Base-by-base conservation (phyloP, 2,329 filamentous ascomycete genomes). In the Aureobasidium uvarum region DNA sequence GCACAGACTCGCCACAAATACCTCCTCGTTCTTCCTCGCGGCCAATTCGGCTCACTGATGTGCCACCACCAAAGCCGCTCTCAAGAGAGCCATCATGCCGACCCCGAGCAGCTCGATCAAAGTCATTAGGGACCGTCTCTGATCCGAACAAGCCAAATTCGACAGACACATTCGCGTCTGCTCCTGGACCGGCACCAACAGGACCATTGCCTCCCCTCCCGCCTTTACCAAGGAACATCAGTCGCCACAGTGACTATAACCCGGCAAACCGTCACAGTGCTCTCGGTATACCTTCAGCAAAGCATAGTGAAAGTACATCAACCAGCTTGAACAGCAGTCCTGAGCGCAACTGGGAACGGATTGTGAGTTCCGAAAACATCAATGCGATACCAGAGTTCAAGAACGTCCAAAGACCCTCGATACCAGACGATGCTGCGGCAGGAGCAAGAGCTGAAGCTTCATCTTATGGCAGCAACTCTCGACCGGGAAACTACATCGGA, bases 141-240 rank as follows among this genome's bases (percentile, higher is more conserved):
- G 66, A 64, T 16, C 63, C 67, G 4, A 51, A 68, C 67, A 10
- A 70, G 68, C 54, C 58, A n/a, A 65, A 66, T 14, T 66, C 68
- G n/a, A 58, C 71, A 5, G 68, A 69, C 31, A 62, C 62, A 6
- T 48, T 65, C 51, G 48, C 38, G 25, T 46, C 56, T 46, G 23
- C 43, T 33, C 64, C 71, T 10, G 77, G 77, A n/a, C 71, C 72
- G 48, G 77, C 76, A 8, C 79, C 79, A 13, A 75, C 76, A 33
- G 73, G 74, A 16, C 77, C 77, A 11, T 71, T 81, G 0, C 80
- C 80, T 18, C 77, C 79, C 18, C 68, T 81, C 10, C 80, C 80
- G 23, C 70, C 76, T 11, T 73, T 72, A 7, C 66, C 69, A 14
- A 50, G 46, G 70, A 63, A 63, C 18, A 16, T 64, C 72, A 31